Base-by-base conservation (phyloP, 2,329 filamentous ascomycete species). In the Alternaria hordeiaustralica region DNA sequence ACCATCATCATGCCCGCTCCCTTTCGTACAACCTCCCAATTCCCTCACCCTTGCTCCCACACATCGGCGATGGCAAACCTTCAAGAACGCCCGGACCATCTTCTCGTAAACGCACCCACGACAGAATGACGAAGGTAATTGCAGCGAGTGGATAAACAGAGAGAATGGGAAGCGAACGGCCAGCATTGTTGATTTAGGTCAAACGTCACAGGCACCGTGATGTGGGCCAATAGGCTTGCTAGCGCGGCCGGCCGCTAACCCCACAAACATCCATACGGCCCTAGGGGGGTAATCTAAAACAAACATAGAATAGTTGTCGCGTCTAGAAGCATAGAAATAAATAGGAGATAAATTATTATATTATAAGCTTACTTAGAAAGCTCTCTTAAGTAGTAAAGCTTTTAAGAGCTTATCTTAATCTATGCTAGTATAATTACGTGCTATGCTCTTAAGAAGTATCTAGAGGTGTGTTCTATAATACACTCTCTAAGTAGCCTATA, bases 121-220 rank as follows among this genome's bases (percentile, higher is more conserved):
- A 25, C 49, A 53, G 28, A 41, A 33, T 41, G 30, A 53, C 49
- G 30, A 9, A 36, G 15, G 13, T 3, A 5, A 18, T 6, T 12
- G 20, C 28, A 21, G 49, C 1, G 2, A 25, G 15, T 12, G 49
- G 49, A 21, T 21, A 45, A 45, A 45, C 1, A 45, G 36, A 21
- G 15, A 25, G 12, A 25, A 26, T 12, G 28, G 20, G 50, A 60
- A 12, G 25, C 30, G 30, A 33, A 55, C 18, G 20, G 26, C 49
- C 28, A 59, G 49, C 36, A 55, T 45, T 30, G 26, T 25, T 44
- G 44, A 54, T 41, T 55, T 13, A 21, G 58, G 23, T 25, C 43
- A 44, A 50, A 58, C 56, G 60, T 60, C 60, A 63, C 56, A 47
- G 56, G 60, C 44, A 55, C 44, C 20, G 26, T 45, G 30, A 50